Percentiles rank a stretch among this genome's conserved stretches.
Evolutionary conservation across 441 rosid species (phyloP).

Genomic region (Syzygium malaccense): DNA sequence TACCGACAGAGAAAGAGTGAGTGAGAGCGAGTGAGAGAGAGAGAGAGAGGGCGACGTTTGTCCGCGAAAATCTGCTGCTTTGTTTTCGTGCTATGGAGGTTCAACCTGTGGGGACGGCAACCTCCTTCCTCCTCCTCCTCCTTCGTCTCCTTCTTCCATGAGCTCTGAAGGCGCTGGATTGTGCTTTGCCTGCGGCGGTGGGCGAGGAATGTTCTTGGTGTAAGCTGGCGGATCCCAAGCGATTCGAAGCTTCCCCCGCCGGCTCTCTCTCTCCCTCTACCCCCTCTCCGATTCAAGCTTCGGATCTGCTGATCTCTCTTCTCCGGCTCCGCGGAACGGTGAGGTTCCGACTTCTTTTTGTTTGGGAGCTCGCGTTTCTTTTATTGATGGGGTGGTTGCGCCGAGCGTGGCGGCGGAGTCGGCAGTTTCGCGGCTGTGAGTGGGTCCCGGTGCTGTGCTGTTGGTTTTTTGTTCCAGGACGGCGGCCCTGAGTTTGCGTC

Average conservation of each 20-base stretch:
- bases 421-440: not conserved
- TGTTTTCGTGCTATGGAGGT: not conserved
- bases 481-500: not conserved
- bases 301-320: not conserved
- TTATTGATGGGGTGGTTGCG: not conserved
- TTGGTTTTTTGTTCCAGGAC: not conserved
- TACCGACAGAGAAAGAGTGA: no score
- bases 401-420: not conserved
- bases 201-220: not conserved
- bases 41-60: not conserved
- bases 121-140: not conserved
- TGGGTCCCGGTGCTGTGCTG: not conserved
- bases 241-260: not conserved
- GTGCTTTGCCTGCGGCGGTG: not conserved
- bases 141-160: not conserved
- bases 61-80: not conserved
- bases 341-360: not conserved
- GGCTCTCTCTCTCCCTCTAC: not conserved
- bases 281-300: not conserved
- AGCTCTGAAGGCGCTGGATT: not conserved
- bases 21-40: no score
- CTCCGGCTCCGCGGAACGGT: not conserved
- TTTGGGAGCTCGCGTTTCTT: not conserved
- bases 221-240: not conserved
- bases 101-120: not conserved